Conservation (phyloP, 257 asterid species). For the Scutellaria galericulata region DNA sequence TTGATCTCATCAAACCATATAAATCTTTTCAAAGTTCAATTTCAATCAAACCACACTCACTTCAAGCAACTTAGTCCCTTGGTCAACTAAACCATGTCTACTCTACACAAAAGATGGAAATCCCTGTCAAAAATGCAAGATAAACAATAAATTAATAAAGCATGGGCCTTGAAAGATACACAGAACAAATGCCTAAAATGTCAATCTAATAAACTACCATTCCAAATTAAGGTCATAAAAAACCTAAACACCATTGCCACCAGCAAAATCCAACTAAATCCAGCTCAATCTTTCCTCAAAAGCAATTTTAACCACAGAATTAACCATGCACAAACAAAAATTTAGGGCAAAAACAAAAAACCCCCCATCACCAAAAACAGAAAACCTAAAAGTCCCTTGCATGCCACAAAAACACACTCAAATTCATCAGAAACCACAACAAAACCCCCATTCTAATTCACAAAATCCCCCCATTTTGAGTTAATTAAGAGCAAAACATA, state of each 20-base stretch:
- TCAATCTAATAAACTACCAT: conserved; percentile 26
- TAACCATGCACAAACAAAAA: conserved; percentile 48
- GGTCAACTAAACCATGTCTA: conserved; percentile 9
- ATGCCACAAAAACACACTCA: conserved; percentile 45
- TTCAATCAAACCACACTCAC: background rate
- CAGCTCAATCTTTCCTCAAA: conserved; percentile 26
- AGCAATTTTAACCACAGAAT: conserved; percentile 30
- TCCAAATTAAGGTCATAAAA: conserved; percentile 29
- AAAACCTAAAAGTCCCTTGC: conserved; percentile 48
- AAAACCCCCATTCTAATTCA: conserved; percentile 35
- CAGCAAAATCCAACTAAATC: conserved; percentile 29
- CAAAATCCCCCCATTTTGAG: conserved; percentile 37
- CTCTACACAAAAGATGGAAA: conserved; percentile 27
- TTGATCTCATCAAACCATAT: conserved; percentile 9
- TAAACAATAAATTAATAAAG: background rate
- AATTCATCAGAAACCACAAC: conserved; percentile 30
- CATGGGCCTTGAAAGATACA: background rate
- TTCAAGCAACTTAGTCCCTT: conserved; percentile 25
- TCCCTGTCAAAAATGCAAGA: conserved; percentile 26
- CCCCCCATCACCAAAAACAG: conserved; percentile 33
- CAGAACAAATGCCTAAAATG: conserved; percentile 23
- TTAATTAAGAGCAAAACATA: conserved; percentile 36
- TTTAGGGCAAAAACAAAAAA: conserved; percentile 39
- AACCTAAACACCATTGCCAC: conserved; percentile 34
- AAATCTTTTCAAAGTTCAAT: conserved; percentile 18